These are phyloP conservation scores for Pterulicium gracile DNA, from an alignment of 1,284 basidiomycete species.

Conservation along the genomic window DNA sequence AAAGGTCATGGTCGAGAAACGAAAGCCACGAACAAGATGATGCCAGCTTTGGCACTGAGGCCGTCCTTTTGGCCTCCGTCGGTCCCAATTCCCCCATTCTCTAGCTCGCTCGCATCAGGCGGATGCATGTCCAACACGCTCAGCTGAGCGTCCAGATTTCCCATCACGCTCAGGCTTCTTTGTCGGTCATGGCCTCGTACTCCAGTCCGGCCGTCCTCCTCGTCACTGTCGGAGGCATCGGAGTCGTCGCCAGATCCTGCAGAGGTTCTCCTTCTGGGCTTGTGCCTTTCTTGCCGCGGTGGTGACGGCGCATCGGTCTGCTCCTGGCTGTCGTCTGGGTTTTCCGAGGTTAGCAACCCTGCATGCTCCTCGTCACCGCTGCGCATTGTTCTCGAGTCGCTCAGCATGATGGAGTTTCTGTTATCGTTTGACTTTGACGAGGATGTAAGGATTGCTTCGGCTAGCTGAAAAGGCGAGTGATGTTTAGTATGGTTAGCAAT, in stretches of 20 bases:
- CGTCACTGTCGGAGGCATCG: constrained; percentile 11
- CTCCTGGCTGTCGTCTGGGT: constrained; percentile 21
- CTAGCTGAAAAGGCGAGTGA: constrained; percentile 35
- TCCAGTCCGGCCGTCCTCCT: constrained; percentile 11
- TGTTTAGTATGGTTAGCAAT: neutral
- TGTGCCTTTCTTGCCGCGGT: no score
- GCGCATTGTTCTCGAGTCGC: constrained; percentile 28
- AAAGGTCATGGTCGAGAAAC: constrained; percentile 7
- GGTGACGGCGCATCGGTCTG: constrained; percentile 24
- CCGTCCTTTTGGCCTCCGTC: constrained; percentile 15
- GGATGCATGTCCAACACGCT: constrained; percentile 25
- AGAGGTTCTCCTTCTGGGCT: constrained; percentile 16
- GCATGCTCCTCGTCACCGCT: constrained; percentile 19
- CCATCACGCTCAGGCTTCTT: no score
- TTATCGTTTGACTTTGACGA: constrained; percentile 27
- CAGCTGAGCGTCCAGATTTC: constrained; percentile 33
- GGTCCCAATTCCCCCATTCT: constrained; percentile 4
- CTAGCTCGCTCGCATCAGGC: constrained; percentile 9
- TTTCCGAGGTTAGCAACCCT: constrained; percentile 24
- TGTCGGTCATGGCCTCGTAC: no score
- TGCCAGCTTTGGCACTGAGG: constrained; percentile 77
- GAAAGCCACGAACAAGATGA: constrained; percentile 55
- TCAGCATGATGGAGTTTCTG: constrained; percentile 39
- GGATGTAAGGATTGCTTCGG: constrained; percentile 59
- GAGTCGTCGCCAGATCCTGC: constrained; percentile 11